Conservation (phyloP, 306 rosid genomes). For the Pyrus betulifolia region DNA sequence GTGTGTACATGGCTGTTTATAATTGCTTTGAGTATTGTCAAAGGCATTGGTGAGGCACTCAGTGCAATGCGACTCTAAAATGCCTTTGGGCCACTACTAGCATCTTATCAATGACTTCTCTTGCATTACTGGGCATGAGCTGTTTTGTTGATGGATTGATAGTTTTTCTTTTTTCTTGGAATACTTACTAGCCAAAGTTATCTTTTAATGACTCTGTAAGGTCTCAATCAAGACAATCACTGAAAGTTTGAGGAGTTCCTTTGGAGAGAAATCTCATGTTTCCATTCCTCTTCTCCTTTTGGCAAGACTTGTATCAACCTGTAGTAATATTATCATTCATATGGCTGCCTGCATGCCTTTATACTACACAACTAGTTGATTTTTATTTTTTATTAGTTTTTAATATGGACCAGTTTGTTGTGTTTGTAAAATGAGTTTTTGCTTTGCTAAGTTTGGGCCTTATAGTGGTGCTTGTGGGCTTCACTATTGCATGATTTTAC, state of each 20-base stretch:
- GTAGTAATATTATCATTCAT: not conserved
- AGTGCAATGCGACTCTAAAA: not conserved
- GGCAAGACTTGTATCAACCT: not conserved
- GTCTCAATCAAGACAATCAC: not conserved
- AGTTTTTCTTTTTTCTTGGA: not conserved
- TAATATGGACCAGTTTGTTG: not conserved
- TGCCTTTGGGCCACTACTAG: not conserved
- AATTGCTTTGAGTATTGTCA: not conserved
- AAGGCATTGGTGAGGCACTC: not conserved
- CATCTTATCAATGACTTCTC: not conserved
- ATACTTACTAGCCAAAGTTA: not conserved
- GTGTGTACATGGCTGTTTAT: conserved; percentile 20
- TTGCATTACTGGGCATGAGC: not conserved
- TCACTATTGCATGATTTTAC: not conserved
- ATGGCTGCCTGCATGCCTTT: not conserved
- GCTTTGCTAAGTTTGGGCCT: not conserved
- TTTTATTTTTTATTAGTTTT: not conserved
- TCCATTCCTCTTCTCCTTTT: not conserved
- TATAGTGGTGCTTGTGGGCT: not conserved
- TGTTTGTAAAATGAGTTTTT: not conserved
- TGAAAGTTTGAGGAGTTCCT: not conserved
- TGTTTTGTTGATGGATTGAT: not conserved
- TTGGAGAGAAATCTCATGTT: not conserved
- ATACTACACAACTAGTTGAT: not conserved
- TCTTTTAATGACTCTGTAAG: not conserved